phyloP scores from a whole-genome alignment of 352 stramenopile species.

The Aphanomyces invadans region DNA sequence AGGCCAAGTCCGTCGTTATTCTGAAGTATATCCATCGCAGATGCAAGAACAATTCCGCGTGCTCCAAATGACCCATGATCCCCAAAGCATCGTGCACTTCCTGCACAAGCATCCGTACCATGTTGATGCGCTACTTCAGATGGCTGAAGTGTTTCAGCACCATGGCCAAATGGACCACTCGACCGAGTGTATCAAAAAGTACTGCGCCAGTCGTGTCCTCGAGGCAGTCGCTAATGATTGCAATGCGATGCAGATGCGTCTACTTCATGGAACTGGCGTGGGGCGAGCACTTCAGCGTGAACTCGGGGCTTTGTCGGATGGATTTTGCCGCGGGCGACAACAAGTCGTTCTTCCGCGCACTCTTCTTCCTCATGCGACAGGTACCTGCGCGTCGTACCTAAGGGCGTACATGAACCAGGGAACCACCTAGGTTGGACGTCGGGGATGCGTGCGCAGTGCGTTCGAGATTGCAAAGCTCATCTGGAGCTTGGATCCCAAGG shows the following conservation, averaged over 20 bases:
- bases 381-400: slow-evolving; percentile 30
- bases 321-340: slow-evolving; percentile 73
- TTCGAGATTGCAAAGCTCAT: slow-evolving; percentile 76
- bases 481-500: slow-evolving; percentile 61
- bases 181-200: slow-evolving; percentile 67
- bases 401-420: too few species aligned
- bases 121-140: slow-evolving; percentile 74
- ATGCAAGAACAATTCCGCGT: slow-evolving; percentile 75
- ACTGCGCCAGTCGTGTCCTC: too few species aligned
- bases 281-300: slow-evolving; percentile 76
- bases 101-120: slow-evolving; percentile 79
- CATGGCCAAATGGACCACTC: slow-evolving; percentile 83
- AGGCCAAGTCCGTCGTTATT: too few species aligned
- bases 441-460: slow-evolving; percentile 74
- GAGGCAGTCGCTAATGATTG: too few species aligned
- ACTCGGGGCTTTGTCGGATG: slow-evolving; percentile 75
- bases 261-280: slow-evolving; percentile 76
- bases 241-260: slow-evolving; percentile 64
- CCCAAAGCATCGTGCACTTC: slow-evolving; percentile 73
- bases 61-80: slow-evolving; percentile 74
- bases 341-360: slow-evolving; percentile 56
- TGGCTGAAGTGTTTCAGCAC: slow-evolving; percentile 83
- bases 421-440: slow-evolving; percentile 34
- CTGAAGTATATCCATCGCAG: slow-evolving; percentile 28
- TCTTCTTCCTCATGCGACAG: slow-evolving; percentile 80